A percentile compares a stretch with the other conserved stretches of the same genome.
These are phyloP conservation scores for Aspergillus ostianus DNA, from an alignment of 495 filamentous ascomycete genomes.

Conservation along the genomic window DNA sequence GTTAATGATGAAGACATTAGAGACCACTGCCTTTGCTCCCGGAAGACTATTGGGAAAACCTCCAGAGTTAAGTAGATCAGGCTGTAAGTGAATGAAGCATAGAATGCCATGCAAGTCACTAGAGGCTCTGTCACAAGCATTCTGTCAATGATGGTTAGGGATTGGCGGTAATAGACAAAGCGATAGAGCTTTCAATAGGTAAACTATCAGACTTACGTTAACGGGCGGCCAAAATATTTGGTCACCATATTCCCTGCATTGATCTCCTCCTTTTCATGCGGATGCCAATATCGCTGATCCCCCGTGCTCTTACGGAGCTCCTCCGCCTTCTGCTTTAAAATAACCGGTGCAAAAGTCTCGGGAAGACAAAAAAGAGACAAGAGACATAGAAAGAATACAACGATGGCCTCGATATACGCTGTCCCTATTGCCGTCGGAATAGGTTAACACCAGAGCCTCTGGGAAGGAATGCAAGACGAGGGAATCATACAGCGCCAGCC, in stretches of 20 bases:
- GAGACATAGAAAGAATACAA: conserved; percentile 24
- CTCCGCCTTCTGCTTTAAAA: conserved; percentile 34
- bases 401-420: conserved; percentile 35
- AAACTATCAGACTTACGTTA: conserved; percentile 11
- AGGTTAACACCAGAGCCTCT: background rate
- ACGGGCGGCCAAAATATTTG: conserved; percentile 36
- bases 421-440: conserved; percentile 18
- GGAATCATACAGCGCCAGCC: conserved; percentile 39
- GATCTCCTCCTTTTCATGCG: conserved; percentile 40
- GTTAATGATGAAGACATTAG: conserved; percentile 25
- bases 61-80: conserved; percentile 35
- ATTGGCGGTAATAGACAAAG: background rate
- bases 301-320: conserved; percentile 30
- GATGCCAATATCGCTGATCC: conserved; percentile 37
- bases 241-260: conserved; percentile 28
- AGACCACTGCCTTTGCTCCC: conserved; percentile 26
- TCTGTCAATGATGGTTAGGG: background rate
- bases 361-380: conserved; percentile 30
- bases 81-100: conserved; percentile 37
- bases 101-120: conserved; percentile 36
- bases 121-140: conserved; percentile 44
- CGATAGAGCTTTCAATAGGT: background rate
- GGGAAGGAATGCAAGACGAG: too few relatives aligned
- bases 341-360: conserved; percentile 32
- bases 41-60: conserved; percentile 35